Percentiles rank a stretch among this genome's conserved stretches.
Conservation (phyloP, 148 eudicot species). For the Limonium bicolor region DNA sequence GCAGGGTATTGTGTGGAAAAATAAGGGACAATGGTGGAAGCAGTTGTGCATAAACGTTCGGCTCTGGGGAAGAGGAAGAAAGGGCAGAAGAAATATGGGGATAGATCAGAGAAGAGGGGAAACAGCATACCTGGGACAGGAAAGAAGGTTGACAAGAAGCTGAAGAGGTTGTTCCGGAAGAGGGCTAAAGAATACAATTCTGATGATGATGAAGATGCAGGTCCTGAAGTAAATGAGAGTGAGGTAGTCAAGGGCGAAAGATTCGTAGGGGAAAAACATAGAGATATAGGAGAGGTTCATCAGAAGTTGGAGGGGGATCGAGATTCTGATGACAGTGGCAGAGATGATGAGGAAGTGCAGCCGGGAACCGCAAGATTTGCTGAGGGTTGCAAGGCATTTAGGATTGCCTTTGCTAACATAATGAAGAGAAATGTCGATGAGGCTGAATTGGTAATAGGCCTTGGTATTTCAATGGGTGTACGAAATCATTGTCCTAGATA, state of each 20-base stretch:
- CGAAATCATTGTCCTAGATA: too few relatives aligned
- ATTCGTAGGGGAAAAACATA: conserved; percentile 3
- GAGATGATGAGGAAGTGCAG: conserved; percentile 43
- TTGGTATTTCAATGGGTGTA: neutral
- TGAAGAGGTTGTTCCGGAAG: conserved; percentile 44
- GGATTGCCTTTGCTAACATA: conserved; percentile 50
- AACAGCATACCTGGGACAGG: conserved; percentile 18
- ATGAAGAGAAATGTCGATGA: conserved; percentile 37
- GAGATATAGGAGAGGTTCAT: conserved; percentile 24
- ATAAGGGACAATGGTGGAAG: neutral
- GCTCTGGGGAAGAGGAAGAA: conserved; percentile 10
- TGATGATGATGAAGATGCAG: conserved; percentile 29
- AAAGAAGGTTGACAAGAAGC: conserved; percentile 29
- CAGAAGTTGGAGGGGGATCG: conserved; percentile 11
- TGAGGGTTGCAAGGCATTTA: conserved; percentile 66
- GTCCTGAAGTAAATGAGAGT: neutral
- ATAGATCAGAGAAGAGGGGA: conserved; percentile 9
- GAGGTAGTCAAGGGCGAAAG: conserved; percentile 6
- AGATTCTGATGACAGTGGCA: conserved; percentile 43
- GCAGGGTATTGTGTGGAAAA: too few relatives aligned
- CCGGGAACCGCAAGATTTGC: conserved; percentile 42
- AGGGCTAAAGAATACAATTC: conserved; percentile 77
- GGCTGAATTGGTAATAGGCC: conserved; percentile 7
- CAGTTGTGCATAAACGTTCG: neutral
- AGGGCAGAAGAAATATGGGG: conserved; percentile 10